These are phyloP conservation scores for Elsinoe arachidis DNA, from an alignment of 2,329 filamentous ascomycete species.

Conservation along the genomic window DNA sequence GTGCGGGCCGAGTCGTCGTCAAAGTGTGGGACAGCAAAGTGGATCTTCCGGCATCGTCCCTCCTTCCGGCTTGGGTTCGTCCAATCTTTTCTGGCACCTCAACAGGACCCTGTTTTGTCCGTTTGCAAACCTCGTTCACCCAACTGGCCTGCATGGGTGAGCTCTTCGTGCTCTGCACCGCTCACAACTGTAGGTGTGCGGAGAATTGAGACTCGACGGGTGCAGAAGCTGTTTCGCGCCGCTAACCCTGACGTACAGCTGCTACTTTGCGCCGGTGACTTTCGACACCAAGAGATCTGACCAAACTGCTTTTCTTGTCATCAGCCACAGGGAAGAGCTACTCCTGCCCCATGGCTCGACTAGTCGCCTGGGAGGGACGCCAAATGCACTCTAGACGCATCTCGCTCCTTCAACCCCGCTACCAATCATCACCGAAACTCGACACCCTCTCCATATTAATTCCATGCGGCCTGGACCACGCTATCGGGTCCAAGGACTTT, in stretches of 20 bases:
- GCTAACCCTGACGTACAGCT: too few relatives aligned
- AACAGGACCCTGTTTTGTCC: not conserved
- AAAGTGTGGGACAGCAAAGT: too few relatives aligned
- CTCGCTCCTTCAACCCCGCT: not conserved
- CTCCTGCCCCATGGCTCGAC: not conserved
- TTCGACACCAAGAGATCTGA: not conserved
- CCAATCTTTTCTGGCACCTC: not conserved
- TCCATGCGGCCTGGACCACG: not conserved
- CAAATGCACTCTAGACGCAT: not conserved
- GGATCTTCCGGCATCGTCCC: not conserved
- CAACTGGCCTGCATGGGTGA: too few relatives aligned
- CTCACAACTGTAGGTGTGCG: not conserved
- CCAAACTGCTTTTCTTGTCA: not conserved
- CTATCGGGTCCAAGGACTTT: not conserved
- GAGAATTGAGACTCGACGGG: too few relatives aligned
- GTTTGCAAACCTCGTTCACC: not conserved
- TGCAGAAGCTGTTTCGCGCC: too few relatives aligned
- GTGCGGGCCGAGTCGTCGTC: too few relatives aligned
- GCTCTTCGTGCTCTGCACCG: not conserved
- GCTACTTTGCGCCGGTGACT: not conserved
- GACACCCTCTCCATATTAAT: not conserved
- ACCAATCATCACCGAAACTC: not conserved
- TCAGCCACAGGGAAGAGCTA: not conserved
- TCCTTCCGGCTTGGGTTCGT: not conserved
- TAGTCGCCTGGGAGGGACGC: not conserved